A percentile compares a stretch with the other conserved stretches of the same genome.
These are phyloP conservation scores for Physcomitrellopsis africana DNA, from an alignment of 225 moss, liverwort and hornwort genomes.

Conservation along the genomic window DNA sequence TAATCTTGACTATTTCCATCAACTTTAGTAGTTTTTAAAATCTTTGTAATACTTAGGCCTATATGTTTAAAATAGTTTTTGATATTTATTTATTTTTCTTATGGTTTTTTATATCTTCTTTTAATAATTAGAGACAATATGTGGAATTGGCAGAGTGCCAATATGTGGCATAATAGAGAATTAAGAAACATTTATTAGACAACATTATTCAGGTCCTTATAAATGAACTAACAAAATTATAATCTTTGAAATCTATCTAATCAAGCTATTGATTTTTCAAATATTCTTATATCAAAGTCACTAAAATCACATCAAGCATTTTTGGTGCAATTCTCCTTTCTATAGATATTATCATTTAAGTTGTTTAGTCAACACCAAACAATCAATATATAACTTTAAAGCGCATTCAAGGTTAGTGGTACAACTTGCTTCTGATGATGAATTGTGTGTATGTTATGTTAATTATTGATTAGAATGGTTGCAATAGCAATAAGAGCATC, in stretches of 20 bases:
- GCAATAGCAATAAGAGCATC: too few species aligned
- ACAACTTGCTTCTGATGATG: conserved; percentile 81
- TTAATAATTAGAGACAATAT: too few species aligned
- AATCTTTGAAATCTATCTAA: neutral
- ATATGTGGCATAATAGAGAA: too few species aligned
- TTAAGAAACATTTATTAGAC: conserved; percentile 68
- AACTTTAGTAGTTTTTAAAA: too few species aligned
- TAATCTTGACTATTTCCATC: too few species aligned
- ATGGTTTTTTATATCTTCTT: too few species aligned
- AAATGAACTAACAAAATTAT: neutral
- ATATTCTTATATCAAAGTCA: neutral
- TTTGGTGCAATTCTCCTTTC: conserved; percentile 66
- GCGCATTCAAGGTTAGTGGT: conserved; percentile 79
- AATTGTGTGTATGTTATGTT: too few species aligned
- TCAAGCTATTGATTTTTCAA: neutral
- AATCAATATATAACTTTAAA: conserved; percentile 84
- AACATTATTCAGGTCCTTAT: conserved; percentile 65
- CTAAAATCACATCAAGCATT: conserved; percentile 8
- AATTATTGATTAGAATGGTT: too few species aligned
- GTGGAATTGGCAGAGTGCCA: too few species aligned
- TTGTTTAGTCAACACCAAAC: conserved; percentile 66
- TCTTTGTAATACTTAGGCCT: too few species aligned
- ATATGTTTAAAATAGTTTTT: too few species aligned
- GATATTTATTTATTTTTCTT: too few species aligned
- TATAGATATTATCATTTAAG: conserved; percentile 68